phyloP scores from a whole-genome alignment of 495 filamentous ascomycete species.

The Penicillium bialowiezense region DNA sequence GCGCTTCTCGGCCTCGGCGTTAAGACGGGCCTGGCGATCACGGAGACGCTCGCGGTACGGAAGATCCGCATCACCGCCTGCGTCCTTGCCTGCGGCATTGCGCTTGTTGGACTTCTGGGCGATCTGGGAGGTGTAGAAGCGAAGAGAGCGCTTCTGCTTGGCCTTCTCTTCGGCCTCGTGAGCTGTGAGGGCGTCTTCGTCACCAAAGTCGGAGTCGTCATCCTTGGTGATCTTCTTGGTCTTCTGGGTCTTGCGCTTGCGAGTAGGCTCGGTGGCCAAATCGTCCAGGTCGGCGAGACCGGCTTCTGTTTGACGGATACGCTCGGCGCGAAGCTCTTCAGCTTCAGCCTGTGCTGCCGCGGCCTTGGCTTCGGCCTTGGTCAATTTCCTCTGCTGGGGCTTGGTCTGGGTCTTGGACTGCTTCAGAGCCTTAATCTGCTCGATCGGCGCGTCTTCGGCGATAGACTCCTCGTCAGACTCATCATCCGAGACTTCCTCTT shows the following conservation, averaged over 20 bases:
- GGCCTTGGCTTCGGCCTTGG: conserved; percentile 50
- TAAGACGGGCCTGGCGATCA: conserved; percentile 81
- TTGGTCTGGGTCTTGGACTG: conserved; percentile 24
- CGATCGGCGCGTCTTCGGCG: conserved; percentile 8
- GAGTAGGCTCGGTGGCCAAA: conserved; percentile 33
- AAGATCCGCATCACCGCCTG: conserved; percentile 89
- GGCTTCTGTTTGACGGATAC: conserved; percentile 55
- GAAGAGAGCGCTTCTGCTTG: conserved; percentile 77
- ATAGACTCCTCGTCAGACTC: conserved; percentile 4
- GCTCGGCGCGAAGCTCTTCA: conserved; percentile 54
- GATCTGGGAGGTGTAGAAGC: conserved; percentile 96
- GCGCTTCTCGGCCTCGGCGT: conserved; percentile 79
- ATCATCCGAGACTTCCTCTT: conserved; percentile 8
- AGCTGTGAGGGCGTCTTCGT: conserved; percentile 58
- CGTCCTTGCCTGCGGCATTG: conserved; percentile 71
- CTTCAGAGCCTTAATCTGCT: conserved; percentile 19
- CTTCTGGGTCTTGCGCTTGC: conserved; percentile 34
- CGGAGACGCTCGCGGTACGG: conserved; percentile 83
- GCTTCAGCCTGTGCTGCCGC: conserved; percentile 51
- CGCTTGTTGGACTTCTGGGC: conserved; percentile 89
- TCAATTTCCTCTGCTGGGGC: conserved; percentile 42
- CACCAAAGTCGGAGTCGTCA: conserved; percentile 64
- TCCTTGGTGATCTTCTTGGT: conserved; percentile 31
- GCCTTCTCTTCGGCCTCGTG: conserved; percentile 79
- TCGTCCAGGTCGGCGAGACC: conserved; percentile 66